Conservation (phyloP, 805 yeast genomes). For the Schwanniomyces polymorphus region DNA sequence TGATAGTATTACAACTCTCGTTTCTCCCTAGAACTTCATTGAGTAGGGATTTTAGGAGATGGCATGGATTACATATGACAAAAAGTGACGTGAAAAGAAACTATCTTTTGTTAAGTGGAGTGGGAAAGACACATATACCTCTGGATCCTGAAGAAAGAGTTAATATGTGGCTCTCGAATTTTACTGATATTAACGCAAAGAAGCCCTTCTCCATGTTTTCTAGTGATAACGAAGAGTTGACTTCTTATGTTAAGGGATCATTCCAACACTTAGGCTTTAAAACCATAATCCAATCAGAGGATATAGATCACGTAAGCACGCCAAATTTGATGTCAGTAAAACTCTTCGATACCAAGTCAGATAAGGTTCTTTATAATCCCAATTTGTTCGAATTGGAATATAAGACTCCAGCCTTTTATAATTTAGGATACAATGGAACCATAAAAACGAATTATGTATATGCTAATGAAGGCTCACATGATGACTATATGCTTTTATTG, state of each 20-base stretch:
- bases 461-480: conserved; percentile 29
- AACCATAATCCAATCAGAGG: conserved; percentile 15
- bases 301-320: conserved; percentile 10
- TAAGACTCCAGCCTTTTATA: conserved; percentile 30
- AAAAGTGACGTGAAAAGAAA: conserved; percentile 68
- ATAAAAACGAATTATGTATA: conserved; percentile 23
- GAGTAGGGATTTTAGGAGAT: conserved; percentile 73
- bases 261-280: conserved; percentile 30
- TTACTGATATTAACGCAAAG: conserved; percentile 23
- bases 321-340: conserved; percentile 28
- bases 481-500: conserved; percentile 24
- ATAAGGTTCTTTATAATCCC: conserved; percentile 24
- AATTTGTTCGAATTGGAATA: conserved; percentile 20
- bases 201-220: conserved; percentile 20
- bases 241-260: conserved; percentile 19
- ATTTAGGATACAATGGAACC: conserved; percentile 26
- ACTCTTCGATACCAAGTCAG: conserved; percentile 19
- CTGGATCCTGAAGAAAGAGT: conserved; percentile 24
- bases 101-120: conserved; percentile 41
- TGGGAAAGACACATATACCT: conserved; percentile 17
- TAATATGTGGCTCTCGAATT: conserved; percentile 24
- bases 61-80: conserved; percentile 67
- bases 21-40: conserved; percentile 85
- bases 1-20: conserved; percentile 59
- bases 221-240: conserved; percentile 24